These are phyloP conservation scores for Cadophora luteo-olivacea DNA, from an alignment of 2,329 filamentous ascomycete genomes.

Conservation along the genomic window DNA sequence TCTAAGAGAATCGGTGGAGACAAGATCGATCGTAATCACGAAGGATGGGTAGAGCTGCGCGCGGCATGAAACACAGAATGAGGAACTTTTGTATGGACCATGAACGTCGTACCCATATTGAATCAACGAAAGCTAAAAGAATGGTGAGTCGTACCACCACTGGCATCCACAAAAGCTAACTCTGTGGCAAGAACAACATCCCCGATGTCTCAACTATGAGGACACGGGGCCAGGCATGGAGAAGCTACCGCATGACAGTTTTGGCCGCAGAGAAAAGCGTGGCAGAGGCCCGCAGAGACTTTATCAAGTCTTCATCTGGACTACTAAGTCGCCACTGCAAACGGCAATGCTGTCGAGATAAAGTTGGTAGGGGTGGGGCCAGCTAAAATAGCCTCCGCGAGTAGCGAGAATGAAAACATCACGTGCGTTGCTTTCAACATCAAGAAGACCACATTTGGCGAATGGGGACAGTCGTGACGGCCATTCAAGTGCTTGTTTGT, in stretches of 20 bases:
- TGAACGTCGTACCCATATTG: too few species aligned
- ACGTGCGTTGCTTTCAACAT: background rate
- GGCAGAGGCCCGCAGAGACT: background rate
- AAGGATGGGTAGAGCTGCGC: conserved; percentile 12
- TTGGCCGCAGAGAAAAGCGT: too few species aligned
- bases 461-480: too few species aligned
- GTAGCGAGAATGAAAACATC: background rate
- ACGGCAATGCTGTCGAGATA: background rate
- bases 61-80: background rate
- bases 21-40: conserved; percentile 33
- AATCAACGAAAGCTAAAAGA: too few species aligned
- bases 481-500: too few species aligned
- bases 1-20: conserved; percentile 30
- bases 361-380: background rate
- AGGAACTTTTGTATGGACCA: background rate
- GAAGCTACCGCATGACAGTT: too few species aligned
- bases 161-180: too few species aligned
- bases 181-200: too few species aligned
- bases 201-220: too few species aligned
- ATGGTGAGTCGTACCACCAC: too few species aligned
- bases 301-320: background rate
- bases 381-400: background rate
- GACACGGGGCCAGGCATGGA: too few species aligned
- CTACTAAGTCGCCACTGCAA: background rate
- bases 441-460: background rate